Base-by-base conservation (phyloP, 2,329 filamentous ascomycete species). In the Cladosporium velox region DNA sequence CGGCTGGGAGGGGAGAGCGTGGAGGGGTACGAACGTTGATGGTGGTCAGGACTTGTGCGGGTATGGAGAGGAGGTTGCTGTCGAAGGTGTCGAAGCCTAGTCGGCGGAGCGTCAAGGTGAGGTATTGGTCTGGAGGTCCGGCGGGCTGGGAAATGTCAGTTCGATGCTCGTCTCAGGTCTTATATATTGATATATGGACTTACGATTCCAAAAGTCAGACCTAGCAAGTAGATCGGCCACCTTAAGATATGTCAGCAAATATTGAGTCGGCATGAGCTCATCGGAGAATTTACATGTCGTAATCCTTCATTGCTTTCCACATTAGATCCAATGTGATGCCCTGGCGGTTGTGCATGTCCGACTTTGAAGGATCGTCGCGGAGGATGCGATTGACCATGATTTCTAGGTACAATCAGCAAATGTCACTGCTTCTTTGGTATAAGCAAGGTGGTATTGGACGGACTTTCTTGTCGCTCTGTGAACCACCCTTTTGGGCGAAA, bases 401-500 rank as follows among this genome's bases (percentile, higher is more conserved):
- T 66, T 86, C 47, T 51, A 26, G 47, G 1, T 8, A 41, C n/a
- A 4, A 7, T 41, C 35, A 41, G 35, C 35, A 41, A 5, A 18
- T 4, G 1, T 41, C 15, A 7, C 15, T 1, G 5, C 2, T 18
- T 24, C 2, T 24, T 24, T n/a, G 4, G 6, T 4, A 12, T 41
- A 4, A 6, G 15, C 35, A 41, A 41, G 35, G 4, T 18, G n/a
- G 6, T 41, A 14, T 1, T 11, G 24, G 21, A 51, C 47, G 1
- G 4, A 51, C 47, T 84, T 71, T 91, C 89, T 72, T 91, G 86
- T 2, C 81, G 80, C 73, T 90, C 88, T 6, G 80, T 86, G 74
- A 90, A 91, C 88, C 88, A 91, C 4, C 88, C 87, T 61, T 85
- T 86, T 1, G 86, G 84, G 59, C 85, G 87, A 67, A 91, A 82